A percentile compares a stretch with the other conserved stretches of the same genome.
These are phyloP conservation scores for Rhododendron williamsianum DNA, from an alignment of 148 eudicot species.

Conservation along the genomic window DNA sequence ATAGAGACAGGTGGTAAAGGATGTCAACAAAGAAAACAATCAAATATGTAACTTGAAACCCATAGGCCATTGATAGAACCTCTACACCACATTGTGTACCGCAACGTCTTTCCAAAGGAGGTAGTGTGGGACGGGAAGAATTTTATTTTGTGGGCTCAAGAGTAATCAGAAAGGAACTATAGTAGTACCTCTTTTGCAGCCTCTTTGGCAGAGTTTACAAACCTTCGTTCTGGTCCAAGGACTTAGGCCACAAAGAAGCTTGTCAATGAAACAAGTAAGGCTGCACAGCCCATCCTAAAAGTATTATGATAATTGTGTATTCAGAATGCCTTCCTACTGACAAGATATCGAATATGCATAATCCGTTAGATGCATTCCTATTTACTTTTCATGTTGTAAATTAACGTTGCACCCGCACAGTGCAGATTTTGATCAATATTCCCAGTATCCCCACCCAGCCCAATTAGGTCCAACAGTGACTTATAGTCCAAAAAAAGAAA, in stretches of 20 bases:
- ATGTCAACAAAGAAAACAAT: background rate
- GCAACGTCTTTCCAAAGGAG: background rate
- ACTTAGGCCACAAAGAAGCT: background rate
- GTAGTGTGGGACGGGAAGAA: background rate
- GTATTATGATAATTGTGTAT: background rate
- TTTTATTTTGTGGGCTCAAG: background rate
- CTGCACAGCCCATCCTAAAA: background rate
- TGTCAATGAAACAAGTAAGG: background rate
- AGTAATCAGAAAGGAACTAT: background rate
- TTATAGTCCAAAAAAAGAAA: background rate
- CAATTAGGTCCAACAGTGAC: background rate
- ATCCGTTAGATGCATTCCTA: background rate
- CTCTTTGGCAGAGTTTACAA: background rate
- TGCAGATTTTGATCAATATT: background rate
- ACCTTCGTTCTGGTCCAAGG: background rate
- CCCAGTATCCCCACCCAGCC: background rate
- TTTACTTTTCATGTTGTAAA: background rate
- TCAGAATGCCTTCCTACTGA: background rate
- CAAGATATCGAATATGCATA: background rate
- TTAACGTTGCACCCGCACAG: background rate
- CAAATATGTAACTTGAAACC: background rate
- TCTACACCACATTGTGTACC: background rate
- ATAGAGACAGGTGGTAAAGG: background rate
- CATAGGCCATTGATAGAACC: background rate
- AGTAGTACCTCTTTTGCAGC: too few relatives aligned